These are phyloP conservation scores for Podaxis rugospora DNA, from an alignment of 768 basidiomycete species.

Conservation along the genomic window DNA sequence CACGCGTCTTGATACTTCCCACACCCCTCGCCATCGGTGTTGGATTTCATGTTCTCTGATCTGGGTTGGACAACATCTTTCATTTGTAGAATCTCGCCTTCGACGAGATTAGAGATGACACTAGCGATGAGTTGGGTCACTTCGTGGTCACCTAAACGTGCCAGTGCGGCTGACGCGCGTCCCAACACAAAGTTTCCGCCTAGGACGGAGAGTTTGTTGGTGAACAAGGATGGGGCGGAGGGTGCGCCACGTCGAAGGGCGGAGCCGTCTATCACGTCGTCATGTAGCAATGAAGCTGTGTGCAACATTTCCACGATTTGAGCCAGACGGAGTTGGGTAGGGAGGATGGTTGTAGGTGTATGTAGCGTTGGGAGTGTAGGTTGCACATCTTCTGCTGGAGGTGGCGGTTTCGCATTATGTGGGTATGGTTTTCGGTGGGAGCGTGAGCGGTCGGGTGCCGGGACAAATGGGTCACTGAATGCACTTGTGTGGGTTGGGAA, in stretches of 20 bases:
- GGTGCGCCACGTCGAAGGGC: conserved; percentile 71
- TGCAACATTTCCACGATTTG: conserved; percentile 97
- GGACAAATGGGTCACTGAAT: conserved; percentile 43
- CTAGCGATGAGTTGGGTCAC: conserved; percentile 87
- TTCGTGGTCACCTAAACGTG: conserved; percentile 75
- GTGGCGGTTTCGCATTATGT: conserved; percentile 15
- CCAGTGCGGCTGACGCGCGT: conserved; percentile 75
- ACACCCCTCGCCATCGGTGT: conserved; percentile 18
- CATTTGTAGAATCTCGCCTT: conserved; percentile 91
- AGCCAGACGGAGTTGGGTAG: conserved; percentile 86
- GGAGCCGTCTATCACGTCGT: conserved; percentile 90
- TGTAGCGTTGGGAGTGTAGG: conserved; percentile 8
- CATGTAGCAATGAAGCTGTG: conserved; percentile 91
- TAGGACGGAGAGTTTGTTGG: conserved; percentile 84
- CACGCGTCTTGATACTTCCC: conserved; percentile 42
- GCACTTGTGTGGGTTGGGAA: conserved; percentile 59
- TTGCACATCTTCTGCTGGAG: neutral
- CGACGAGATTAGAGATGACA: conserved; percentile 85
- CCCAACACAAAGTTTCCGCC: conserved; percentile 91
- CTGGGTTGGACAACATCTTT: conserved; percentile 43
- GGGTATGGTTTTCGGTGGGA: conserved; percentile 26
- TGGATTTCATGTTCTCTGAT: conserved; percentile 17
- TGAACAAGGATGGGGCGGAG: conserved; percentile 79
- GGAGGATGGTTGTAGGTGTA: conserved; percentile 42
- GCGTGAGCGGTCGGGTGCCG: conserved; percentile 26